Conservation (phyloP, 352 stramenopile species). For the Phytophthora sp. region DNA sequence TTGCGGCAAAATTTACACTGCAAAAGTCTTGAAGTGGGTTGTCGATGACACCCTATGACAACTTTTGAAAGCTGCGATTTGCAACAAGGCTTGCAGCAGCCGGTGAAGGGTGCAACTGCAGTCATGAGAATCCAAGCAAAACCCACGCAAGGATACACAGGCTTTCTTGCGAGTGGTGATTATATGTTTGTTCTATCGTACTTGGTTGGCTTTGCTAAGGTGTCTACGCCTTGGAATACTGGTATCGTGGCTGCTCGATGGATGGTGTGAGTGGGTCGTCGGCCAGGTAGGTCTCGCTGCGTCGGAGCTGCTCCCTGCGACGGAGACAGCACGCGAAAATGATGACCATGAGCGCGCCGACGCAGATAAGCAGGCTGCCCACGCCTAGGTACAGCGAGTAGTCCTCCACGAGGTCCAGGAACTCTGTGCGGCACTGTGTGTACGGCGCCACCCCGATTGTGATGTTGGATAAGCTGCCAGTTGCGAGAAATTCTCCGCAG, state of each 20-base stretch:
- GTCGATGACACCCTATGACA: no score
- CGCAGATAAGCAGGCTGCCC: slow-evolving; percentile 43
- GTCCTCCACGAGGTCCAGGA: slow-evolving; percentile 51
- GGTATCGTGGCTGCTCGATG: slow-evolving; percentile 14
- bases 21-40: no score
- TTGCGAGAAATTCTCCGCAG: slow-evolving; percentile 63
- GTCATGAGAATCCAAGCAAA: slow-evolving; percentile 2
- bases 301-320: slow-evolving; percentile 29
- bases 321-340: slow-evolving; percentile 51
- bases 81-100: no score
- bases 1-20: no score
- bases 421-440: slow-evolving; percentile 49
- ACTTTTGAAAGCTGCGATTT: no score
- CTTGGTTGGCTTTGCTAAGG: slow-evolving; percentile 8
- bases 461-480: slow-evolving; percentile 25
- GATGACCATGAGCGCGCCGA: slow-evolving; percentile 50
- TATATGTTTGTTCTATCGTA: slow-evolving; percentile 20
- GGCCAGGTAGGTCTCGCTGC: slow-evolving; percentile 10
- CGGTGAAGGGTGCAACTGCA: background rate
- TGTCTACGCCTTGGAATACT: slow-evolving; percentile 40
- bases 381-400: slow-evolving; percentile 45
- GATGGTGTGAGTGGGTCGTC: slow-evolving; percentile 24
- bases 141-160: no score
- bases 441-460: slow-evolving; percentile 52
- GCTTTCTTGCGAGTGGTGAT: background rate